Conservation (phyloP, 73 alveolate species). For the Diophrys appendiculata region DNA sequence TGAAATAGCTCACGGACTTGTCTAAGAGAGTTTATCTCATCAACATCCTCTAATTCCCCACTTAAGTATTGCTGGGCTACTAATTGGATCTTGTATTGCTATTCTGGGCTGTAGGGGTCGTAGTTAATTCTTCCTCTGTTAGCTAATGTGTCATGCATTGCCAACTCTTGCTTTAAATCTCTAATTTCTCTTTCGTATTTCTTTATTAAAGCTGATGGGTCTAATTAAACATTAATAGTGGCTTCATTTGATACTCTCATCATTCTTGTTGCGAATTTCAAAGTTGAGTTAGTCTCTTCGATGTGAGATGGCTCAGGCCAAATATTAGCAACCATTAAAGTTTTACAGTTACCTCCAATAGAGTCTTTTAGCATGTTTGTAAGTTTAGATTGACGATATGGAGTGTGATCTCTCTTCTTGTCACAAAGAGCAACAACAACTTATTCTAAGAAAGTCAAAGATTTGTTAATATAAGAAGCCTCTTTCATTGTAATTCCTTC, state of each 20-base stretch:
- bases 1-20: slow-evolving; percentile 93
- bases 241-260: slow-evolving; percentile 98
- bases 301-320: slow-evolving; percentile 97
- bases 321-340: slow-evolving; percentile 99
- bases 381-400: slow-evolving; percentile 97
- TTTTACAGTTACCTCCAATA: slow-evolving; percentile 99
- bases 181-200: slow-evolving; percentile 95
- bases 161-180: slow-evolving; percentile 98
- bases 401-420: slow-evolving; percentile 96
- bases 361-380: slow-evolving; percentile 98
- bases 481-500: slow-evolving; percentile 93
- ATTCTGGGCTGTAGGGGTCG: slow-evolving; percentile 97
- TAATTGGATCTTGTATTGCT: slow-evolving; percentile 62
- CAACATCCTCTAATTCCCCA: slow-evolving; percentile 91
- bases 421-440: slow-evolving; percentile 98
- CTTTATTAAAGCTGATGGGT: slow-evolving; percentile 92
- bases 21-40: slow-evolving; percentile 85
- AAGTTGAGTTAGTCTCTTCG: slow-evolving; percentile 98
- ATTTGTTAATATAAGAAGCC: slow-evolving; percentile 98
- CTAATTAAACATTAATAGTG: slow-evolving; percentile 88
- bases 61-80: slow-evolving; percentile 79
- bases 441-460: slow-evolving; percentile 96
- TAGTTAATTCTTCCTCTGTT: slow-evolving; percentile 96
- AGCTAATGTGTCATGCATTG: slow-evolving; percentile 99
- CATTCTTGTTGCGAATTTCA: slow-evolving; percentile 99